phyloP scores from a whole-genome alignment of 805 yeast genomes.

The Yarrowia hollandica region DNA sequence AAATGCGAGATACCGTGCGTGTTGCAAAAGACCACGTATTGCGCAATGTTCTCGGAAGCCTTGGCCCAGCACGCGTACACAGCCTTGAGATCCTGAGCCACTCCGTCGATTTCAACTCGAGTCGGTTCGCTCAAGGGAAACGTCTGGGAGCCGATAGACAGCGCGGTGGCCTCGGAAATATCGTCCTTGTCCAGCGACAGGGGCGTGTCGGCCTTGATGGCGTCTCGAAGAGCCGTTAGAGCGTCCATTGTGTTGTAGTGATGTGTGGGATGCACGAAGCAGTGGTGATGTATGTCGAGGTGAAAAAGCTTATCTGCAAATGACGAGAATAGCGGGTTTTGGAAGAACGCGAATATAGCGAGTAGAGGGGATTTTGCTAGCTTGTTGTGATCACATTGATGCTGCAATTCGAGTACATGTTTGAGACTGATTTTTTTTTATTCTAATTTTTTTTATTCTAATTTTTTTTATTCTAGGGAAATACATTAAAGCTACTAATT shows the following conservation, averaged over 20 bases:
- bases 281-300: conserved; percentile 40
- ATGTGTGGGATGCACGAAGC: conserved; percentile 22
- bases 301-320: conserved; percentile 51
- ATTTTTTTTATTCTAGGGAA: too few species aligned
- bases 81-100: conserved; percentile 49
- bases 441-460: too few species aligned
- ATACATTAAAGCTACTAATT: too few species aligned
- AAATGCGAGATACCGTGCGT: conserved; percentile 63
- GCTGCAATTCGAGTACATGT: too few species aligned
- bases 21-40: conserved; percentile 74
- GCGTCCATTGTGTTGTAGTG: conserved; percentile 36
- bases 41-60: conserved; percentile 73
- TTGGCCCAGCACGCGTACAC: conserved; percentile 77
- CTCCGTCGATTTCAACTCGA: conserved; percentile 19
- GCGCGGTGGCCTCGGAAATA: conserved; percentile 32
- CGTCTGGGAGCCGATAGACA: conserved; percentile 1
- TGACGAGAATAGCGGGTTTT: too few species aligned
- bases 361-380: too few species aligned
- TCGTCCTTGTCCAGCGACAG: conserved; percentile 36
- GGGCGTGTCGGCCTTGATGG: conserved; percentile 36
- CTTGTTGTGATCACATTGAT: too few species aligned
- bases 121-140: conserved; percentile 4
- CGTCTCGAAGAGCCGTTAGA: conserved; percentile 39
- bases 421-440: too few species aligned
- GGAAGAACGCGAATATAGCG: too few species aligned